Evolutionary conservation across 2,329 filamentous ascomycete genomes (phyloP), one percentile per base, ranked within the genome.

Genomic region (Epichloe bromicola): DNA sequence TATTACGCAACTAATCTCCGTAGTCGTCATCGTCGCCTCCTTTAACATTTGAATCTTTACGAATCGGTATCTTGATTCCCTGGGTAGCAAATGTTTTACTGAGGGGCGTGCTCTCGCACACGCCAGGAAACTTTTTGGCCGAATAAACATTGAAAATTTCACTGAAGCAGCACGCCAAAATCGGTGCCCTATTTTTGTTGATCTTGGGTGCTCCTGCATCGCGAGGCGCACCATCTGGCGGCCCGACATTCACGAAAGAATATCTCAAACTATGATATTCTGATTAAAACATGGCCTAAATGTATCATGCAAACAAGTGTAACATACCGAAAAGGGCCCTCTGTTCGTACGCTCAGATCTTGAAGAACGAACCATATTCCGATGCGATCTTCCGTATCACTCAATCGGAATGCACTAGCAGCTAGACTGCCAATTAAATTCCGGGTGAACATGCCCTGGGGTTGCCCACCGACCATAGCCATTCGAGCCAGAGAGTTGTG

Each of bases 111-210:
- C 86, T 94, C 65, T 97, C 91, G 52, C 95, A 95, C 1, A 98
- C 93, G 40, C 93, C 93, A 0, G 93, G 93, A 67, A 98, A 98
- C 63, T 96, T 96, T 96, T 98, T 98, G 46, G 93, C 93, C 2
- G 88, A 95, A 69, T 85, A 97, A 33, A 98, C 93, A 50, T 88
- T 87, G 73, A 98, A 97, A 3, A 82, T 77, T 4, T 95, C 86
- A 46, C 87, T 94, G 68, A 91, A 97, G 59, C 82, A 84, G 8
- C 83, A 85, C 1, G 91, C 89, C 17, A 97, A 76, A 12, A 96
- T 85, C 0, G 87, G 87, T 0, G 87, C 86, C 55, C 82, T 83
- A 51, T 83, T 85, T 38, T 79, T 83, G 65, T 89, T 93, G 54
- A 94, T 72, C 3, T 60, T 63, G 17, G 71, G 61, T 5, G 67